A percentile compares a stretch with the other conserved stretches of the same genome.
phyloP scores from a whole-genome alignment of 2,329 filamentous ascomycete genomes.

The Aspergillus spinulosporus region DNA sequence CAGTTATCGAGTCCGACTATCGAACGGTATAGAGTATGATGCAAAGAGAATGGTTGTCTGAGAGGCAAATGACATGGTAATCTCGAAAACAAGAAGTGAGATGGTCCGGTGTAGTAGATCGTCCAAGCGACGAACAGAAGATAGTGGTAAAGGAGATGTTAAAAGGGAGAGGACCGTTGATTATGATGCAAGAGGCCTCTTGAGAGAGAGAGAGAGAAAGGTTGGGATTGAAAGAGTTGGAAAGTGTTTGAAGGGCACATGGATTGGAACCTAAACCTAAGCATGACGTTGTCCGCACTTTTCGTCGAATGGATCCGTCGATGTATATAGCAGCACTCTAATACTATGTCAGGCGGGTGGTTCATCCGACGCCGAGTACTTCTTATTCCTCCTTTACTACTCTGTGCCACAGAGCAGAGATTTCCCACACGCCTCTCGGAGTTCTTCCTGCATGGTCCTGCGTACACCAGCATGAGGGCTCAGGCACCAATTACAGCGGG shows the following conservation, averaged over 20 bases:
- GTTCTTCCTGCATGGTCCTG: not conserved
- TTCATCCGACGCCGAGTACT: not conserved
- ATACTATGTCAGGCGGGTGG: not conserved
- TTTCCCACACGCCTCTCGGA: not conserved
- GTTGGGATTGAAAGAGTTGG: not conserved
- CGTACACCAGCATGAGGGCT: not conserved
- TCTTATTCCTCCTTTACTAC: not conserved
- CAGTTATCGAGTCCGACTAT: constrained; percentile 14
- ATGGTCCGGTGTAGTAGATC: not conserved
- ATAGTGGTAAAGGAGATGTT: not conserved
- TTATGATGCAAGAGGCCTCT: not conserved
- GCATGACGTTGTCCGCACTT: not conserved
- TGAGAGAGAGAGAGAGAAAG: not conserved
- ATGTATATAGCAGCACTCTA: not conserved
- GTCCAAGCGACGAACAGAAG: not conserved
- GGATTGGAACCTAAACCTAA: not conserved
- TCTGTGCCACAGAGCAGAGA: not conserved
- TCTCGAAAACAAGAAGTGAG: not conserved
- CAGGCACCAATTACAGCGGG: constrained; percentile 14
- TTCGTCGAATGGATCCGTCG: not conserved
- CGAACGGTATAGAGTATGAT: constrained; percentile 22
- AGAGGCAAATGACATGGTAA: constrained; percentile 25
- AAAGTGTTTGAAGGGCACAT: not conserved
- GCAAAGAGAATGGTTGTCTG: constrained; percentile 19
- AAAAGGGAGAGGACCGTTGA: not conserved